A percentile compares a stretch with the other conserved stretches of the same genome.
phyloP scores from a whole-genome alignment of 441 rosid genomes.

The Macaranga tanarius region DNA sequence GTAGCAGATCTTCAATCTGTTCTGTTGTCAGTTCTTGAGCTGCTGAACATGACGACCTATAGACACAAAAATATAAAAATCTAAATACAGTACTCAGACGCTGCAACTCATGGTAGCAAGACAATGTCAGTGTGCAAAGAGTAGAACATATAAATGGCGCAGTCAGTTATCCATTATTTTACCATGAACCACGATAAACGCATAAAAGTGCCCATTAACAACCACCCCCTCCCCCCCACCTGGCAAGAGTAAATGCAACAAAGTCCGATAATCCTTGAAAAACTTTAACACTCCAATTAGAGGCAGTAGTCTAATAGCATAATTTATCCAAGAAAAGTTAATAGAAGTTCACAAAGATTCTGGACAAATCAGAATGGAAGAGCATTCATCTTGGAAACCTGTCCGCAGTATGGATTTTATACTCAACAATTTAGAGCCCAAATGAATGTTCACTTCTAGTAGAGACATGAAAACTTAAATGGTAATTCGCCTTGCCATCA shows the following conservation, averaged over 20 bases:
- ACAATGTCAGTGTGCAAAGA: too few species aligned
- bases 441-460: not conserved
- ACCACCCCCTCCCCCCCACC: conserved; percentile 7
- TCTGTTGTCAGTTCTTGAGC: conserved; percentile 56
- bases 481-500: not conserved
- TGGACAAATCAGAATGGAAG: too few species aligned
- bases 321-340: too few species aligned
- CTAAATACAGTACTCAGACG: conserved; percentile 1
- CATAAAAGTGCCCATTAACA: not conserved
- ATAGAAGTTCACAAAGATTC: too few species aligned
- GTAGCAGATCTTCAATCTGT: conserved; percentile 60
- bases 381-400: too few species aligned
- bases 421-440: not conserved
- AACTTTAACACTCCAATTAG: not conserved
- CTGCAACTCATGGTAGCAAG: conserved; percentile 3
- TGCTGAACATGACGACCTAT: conserved; percentile 62
- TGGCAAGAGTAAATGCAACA: not conserved
- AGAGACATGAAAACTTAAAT: not conserved
- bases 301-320: not conserved
- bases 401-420: not conserved
- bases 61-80: conserved; percentile 21
- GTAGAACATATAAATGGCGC: too few species aligned
- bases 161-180: not conserved
- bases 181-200: not conserved
- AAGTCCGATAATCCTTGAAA: not conserved